These are phyloP conservation scores for Cladophialophora carrionii DNA, from an alignment of 2,329 filamentous ascomycete genomes.

Conservation along the genomic window DNA sequence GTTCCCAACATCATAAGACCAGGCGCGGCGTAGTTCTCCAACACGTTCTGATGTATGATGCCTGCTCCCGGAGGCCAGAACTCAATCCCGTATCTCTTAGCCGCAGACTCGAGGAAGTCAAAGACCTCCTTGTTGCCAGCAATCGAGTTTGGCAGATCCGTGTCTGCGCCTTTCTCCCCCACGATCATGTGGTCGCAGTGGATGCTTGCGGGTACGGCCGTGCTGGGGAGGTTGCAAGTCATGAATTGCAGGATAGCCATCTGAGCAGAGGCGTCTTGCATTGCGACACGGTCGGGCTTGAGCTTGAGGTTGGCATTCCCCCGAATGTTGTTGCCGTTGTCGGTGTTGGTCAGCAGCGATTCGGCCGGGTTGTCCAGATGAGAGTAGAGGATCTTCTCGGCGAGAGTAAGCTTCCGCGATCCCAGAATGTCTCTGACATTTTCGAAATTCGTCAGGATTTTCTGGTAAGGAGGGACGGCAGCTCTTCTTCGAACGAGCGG, in stretches of 20 bases:
- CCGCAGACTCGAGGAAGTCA: slow-evolving; percentile 91
- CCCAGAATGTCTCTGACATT: slow-evolving; percentile 76
- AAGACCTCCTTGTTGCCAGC: slow-evolving; percentile 95
- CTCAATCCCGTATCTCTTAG: slow-evolving; percentile 88
- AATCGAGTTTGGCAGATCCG: slow-evolving; percentile 82
- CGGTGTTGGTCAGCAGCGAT: slow-evolving; percentile 77
- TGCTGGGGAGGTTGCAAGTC: slow-evolving; percentile 86
- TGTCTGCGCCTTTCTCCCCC: slow-evolving; percentile 83
- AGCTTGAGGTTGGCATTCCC: slow-evolving; percentile 92
- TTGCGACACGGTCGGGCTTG: slow-evolving; percentile 95
- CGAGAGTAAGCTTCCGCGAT: slow-evolving; percentile 72
- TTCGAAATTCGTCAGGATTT: slow-evolving; percentile 74
- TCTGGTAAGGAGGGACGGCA: slow-evolving; percentile 75
- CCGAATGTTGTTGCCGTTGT: slow-evolving; percentile 80
- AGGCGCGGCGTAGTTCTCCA: slow-evolving; percentile 97
- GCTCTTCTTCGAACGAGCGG: slow-evolving; percentile 30
- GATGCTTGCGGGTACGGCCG: slow-evolving; percentile 93
- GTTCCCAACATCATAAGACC: slow-evolving; percentile 99
- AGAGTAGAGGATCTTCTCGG: slow-evolving; percentile 98
- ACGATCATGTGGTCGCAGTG: slow-evolving; percentile 99
- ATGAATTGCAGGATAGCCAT: slow-evolving; percentile 99
- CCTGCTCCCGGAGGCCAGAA: slow-evolving; percentile 94
- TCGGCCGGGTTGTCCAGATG: slow-evolving; percentile 90
- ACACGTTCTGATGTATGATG: slow-evolving; percentile 95
- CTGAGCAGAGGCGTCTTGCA: slow-evolving; percentile 98